Conservation (phyloP, 1,139 yeast genomes). For the Pichia kudriavzevii region DNA sequence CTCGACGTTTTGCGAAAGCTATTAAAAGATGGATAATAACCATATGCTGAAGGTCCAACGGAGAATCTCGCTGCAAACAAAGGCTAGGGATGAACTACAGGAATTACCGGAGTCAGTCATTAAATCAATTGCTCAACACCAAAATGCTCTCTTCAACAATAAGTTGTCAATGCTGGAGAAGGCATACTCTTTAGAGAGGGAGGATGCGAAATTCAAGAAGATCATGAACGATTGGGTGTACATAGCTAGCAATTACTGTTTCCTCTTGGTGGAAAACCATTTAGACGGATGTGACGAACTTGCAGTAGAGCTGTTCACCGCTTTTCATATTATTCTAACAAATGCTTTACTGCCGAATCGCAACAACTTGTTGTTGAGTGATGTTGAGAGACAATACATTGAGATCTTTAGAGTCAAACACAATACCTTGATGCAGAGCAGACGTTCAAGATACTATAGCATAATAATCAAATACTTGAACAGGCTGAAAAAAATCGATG, state of each 20-base stretch:
- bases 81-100: slow-evolving; percentile 3
- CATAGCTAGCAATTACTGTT: slow-evolving; percentile 12
- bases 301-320: slow-evolving; percentile 9
- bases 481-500: too few species aligned
- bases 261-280: slow-evolving; percentile 9
- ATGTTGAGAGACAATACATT: too few species aligned
- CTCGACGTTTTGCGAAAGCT: too few species aligned
- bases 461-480: too few species aligned
- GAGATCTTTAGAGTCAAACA: too few species aligned
- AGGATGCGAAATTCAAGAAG: neutral
- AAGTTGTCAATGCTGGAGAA: slow-evolving; percentile 2
- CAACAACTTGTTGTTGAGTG: too few species aligned
- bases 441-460: too few species aligned
- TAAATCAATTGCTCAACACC: slow-evolving; percentile 6
- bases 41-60: slow-evolving; percentile 3
- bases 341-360: too few species aligned
- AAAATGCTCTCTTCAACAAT: slow-evolving; percentile 4
- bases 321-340: slow-evolving; percentile 9
- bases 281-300: slow-evolving; percentile 10
- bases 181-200: slow-evolving; percentile 3
- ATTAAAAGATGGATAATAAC: too few species aligned
- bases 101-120: slow-evolving; percentile 4
- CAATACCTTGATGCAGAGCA: too few species aligned
- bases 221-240: slow-evolving; percentile 12
- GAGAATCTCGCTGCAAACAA: slow-evolving; percentile 8